Evolutionary conservation across 345 rosid genomes (phyloP), one percentile per base, ranked within the genome.

Genomic region (Eucalyptus melliodora): DNA sequence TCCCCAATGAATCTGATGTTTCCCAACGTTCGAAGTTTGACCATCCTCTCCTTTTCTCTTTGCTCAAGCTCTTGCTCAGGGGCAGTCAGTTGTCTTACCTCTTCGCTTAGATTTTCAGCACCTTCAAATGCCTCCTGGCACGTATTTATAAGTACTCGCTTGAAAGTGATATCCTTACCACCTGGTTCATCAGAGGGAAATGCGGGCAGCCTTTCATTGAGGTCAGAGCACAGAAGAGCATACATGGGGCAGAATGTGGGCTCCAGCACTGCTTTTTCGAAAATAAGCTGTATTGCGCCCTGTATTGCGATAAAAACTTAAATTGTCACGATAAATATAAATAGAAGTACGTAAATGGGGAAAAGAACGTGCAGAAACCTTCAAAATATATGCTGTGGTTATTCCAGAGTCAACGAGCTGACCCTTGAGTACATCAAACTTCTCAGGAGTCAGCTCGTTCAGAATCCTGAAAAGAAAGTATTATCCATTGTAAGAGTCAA

Each of bases 1-100:
- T 97, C 99, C 87, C 98, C 99, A 93, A 97, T 97, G 81, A 97
- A 91, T 86, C 97, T 98, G 50, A 96, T 95, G 65, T 96, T 97
- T 50, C 99, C 99, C 51, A 97, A 89, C 15, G 97, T 97, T 56
- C 97, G 97, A 37, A 95, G 95, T 93, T 96, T 97, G 82, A 92
- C 89, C 93, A 94, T 86, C 87, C 97, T 93, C 91, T 96, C 99
- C 87, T 94, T 97, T 90, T 97, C 99, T 92, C 91, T 95, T 19
- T 96, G 96, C 90, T 97, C 99, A 56, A 92, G 89, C 93, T 96
- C 97, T 91, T 94, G 98, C 87, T 93, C 96, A 16, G 97, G 97
- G 89, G 94, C 91, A 89, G 93, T 96, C 99, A 96, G 94, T 93
- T 93, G 93, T 92, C 91, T 92, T 85, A 92, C 89, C 89, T 50